Base-by-base conservation (phyloP, 306 rosid species). In the Cucurbita ficifolia region DNA sequence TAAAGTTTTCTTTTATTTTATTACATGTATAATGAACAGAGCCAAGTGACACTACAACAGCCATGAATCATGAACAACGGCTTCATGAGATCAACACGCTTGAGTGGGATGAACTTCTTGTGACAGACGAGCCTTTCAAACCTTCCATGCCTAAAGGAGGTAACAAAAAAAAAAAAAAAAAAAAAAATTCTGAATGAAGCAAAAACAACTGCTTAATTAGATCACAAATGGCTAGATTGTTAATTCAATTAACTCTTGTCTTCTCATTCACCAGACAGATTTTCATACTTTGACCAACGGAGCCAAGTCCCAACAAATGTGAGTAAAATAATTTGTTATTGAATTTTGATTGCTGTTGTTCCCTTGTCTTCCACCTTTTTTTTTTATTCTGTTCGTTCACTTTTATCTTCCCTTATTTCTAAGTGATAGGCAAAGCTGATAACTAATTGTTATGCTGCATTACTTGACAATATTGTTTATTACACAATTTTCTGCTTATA, bases 21-120 rank as follows among this genome's bases (percentile, higher is more conserved):
- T 6, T 55, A 50, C 77, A 79, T 85, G 79, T 76, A 75, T 69
- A 74, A 48, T 80, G 71, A 74, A 75, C 91, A 90, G 98, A 53
- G 49, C 77, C 77, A 51, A 77, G 76, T 77, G 81, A 78, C 61
- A 76, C 61, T 77, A 38, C 71, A 78, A 82, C 82, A 7, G 84
- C 77, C 81, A 76, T 61, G 76, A 84, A 69, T 82, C 86, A 86
- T 68, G 91, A 93, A 72, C 75, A 78, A 81, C 83, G 80, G 80
- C 96, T 93, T 69, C 93, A 85, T 62, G 99, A 95, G 82, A 87
- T 95, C 77, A 95, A 95, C 80, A 91, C 99, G 58, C 99, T 95
- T 54, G 99, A 95, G 52, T 95, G 99, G 99, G 96, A 95, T 77
- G 99, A 95, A 21, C 96, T 95, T 58, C 96, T 95, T 62, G 86